phyloP scores from a whole-genome alignment of 495 filamentous ascomycete species.

The Penicillium flavigenum region DNA sequence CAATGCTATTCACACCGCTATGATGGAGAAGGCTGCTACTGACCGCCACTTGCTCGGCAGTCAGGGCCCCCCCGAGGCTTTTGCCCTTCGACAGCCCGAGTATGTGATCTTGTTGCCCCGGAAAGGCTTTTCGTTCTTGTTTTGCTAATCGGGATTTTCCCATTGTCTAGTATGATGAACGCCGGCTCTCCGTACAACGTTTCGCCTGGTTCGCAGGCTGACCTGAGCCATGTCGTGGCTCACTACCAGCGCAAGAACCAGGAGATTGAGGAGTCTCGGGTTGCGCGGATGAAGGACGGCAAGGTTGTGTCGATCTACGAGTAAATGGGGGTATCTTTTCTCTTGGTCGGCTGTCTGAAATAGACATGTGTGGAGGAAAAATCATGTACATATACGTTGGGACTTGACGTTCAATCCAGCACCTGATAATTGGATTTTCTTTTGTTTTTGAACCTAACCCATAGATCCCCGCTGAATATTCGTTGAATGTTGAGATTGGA shows the following conservation, averaged over 20 bases:
- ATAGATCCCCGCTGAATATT: background rate
- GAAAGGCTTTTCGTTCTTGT: background rate
- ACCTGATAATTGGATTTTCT: constrained; percentile 32
- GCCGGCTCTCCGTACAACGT: constrained; percentile 62
- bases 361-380: constrained; percentile 33
- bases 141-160: background rate
- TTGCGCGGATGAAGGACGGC: constrained; percentile 45
- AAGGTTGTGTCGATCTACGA: constrained; percentile 47
- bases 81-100: constrained; percentile 67
- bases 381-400: constrained; percentile 46
- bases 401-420: constrained; percentile 29
- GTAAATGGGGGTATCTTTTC: constrained; percentile 28
- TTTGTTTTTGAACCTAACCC: constrained; percentile 23
- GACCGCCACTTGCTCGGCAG: constrained; percentile 67
- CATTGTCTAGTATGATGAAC: constrained; percentile 44
- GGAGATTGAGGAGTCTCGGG: constrained; percentile 51
- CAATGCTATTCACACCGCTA: constrained; percentile 61
- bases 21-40: constrained; percentile 67
- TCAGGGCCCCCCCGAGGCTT: constrained; percentile 42
- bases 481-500: background rate
- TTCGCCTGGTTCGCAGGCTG: constrained; percentile 56
- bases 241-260: constrained; percentile 61
- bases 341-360: constrained; percentile 24
- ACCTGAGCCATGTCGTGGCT: constrained; percentile 59
- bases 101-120: constrained; percentile 42